Conservation (phyloP, 164 flowering plant genomes). For the Piper longum region DNA sequence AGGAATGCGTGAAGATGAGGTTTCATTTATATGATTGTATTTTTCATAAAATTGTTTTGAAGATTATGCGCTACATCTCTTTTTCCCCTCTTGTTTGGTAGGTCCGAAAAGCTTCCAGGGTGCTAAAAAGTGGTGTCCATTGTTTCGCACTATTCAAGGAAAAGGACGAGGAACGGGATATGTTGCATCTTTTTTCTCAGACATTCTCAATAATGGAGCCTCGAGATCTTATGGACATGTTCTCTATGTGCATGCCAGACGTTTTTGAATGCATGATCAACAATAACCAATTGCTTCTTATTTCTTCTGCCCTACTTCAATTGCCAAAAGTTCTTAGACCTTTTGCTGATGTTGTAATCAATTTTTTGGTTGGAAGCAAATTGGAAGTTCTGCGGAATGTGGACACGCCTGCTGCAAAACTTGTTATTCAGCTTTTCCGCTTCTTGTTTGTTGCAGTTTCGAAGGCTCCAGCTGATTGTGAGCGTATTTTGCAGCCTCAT, state of each 20-base stretch:
- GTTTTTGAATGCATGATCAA: constrained; percentile 94
- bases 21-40: constrained; percentile 12
- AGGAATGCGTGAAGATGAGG: constrained; percentile 99
- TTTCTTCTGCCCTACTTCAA: constrained; percentile 78
- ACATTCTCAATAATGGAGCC: constrained; percentile 91
- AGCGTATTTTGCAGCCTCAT: constrained; percentile 92
- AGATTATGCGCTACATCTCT: constrained; percentile 13
- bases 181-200: constrained; percentile 71
- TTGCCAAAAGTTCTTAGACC: constrained; percentile 73
- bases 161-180: constrained; percentile 90
- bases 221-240: constrained; percentile 99
- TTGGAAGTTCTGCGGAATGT: constrained; percentile 86
- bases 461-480: constrained; percentile 84
- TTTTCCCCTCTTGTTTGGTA: constrained; percentile 12
- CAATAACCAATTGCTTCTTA: constrained; percentile 74
- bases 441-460: constrained; percentile 76
- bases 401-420: constrained; percentile 75
- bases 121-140: constrained; percentile 87
- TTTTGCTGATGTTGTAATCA: constrained; percentile 88
- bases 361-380: constrained; percentile 84
- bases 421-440: constrained; percentile 88
- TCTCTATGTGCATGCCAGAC: constrained; percentile 91
- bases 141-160: constrained; percentile 93
- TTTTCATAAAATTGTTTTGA: not conserved
- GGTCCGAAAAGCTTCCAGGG: constrained; percentile 96